Percentiles rank a stretch among this genome's conserved stretches.
phyloP scores from a whole-genome alignment of 1,284 basidiomycete species.

The Irpex sp. region DNA sequence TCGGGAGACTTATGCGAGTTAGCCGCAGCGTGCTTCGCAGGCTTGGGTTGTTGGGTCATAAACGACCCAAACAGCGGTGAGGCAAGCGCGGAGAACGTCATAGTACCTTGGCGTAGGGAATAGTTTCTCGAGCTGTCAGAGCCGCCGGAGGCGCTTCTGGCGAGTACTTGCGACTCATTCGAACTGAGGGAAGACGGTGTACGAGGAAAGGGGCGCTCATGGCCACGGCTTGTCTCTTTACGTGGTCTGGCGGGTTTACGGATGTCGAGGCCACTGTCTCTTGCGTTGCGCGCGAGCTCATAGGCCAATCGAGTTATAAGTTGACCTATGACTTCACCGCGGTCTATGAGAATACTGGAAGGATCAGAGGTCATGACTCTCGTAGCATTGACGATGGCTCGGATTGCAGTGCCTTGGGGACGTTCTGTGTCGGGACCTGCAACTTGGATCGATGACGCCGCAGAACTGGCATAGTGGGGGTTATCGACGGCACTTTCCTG shows the following conservation, averaged over 20 bases:
- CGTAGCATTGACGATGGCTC: slow-evolving; percentile 82
- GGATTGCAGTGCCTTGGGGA: slow-evolving; percentile 58
- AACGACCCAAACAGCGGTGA: slow-evolving; percentile 61
- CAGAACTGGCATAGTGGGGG: background rate
- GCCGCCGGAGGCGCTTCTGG: background rate
- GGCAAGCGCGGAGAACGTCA: slow-evolving; percentile 29
- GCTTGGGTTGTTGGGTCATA: slow-evolving; percentile 46
- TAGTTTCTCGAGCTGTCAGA: slow-evolving; percentile 30
- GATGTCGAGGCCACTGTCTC: slow-evolving; percentile 63
- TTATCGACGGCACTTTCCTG: background rate
- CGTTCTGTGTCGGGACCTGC: slow-evolving; percentile 26
- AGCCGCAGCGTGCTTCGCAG: background rate
- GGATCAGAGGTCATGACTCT: slow-evolving; percentile 85
- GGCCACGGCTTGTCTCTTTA: slow-evolving; percentile 3
- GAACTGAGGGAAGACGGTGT: background rate
- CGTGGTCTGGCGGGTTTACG: slow-evolving; percentile 32
- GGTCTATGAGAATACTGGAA: slow-evolving; percentile 67
- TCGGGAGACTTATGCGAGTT: background rate
- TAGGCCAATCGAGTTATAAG: slow-evolving; percentile 68
- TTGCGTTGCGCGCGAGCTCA: slow-evolving; percentile 67
- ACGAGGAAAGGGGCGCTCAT: slow-evolving; percentile 10
- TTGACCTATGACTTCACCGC: slow-evolving; percentile 57
- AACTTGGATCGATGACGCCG: slow-evolving; percentile 16
- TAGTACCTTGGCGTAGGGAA: slow-evolving; percentile 32
- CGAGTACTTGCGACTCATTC: background rate